A percentile compares a stretch with the other conserved stretches of the same genome.
Conservation (phyloP, 257 asterid genomes). For the Solanum piurae region DNA sequence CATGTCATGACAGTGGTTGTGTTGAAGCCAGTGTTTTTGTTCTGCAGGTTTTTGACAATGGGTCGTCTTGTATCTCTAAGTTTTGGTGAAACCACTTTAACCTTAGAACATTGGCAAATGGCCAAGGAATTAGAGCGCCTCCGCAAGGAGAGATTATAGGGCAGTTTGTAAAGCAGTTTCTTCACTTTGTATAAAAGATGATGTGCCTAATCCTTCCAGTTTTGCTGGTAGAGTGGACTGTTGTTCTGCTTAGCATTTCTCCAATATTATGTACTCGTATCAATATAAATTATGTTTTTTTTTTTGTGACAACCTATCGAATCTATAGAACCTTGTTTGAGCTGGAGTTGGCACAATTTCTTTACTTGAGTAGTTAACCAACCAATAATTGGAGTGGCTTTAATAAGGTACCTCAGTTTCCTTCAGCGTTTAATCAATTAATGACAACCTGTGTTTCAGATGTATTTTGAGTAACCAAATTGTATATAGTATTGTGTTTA, state of each 20-base stretch:
- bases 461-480: not conserved
- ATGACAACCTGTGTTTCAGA: not conserved
- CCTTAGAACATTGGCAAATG: constrained; percentile 83
- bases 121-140: constrained; percentile 74
- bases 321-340: not conserved
- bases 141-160: constrained; percentile 48
- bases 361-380: not conserved
- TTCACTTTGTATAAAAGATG: not conserved
- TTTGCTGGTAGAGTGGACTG: not conserved
- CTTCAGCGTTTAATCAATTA: not conserved
- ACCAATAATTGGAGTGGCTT: not conserved
- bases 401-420: not conserved
- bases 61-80: constrained; percentile 65
- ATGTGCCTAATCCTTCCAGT: not conserved
- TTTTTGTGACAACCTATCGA: not conserved
- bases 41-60: constrained; percentile 76
- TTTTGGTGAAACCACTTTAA: constrained; percentile 60
- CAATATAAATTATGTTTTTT: no score
- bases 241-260: not conserved
- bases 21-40: not conserved
- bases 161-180: constrained; percentile 3
- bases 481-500: not conserved
- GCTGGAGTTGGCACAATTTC: not conserved
- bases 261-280: not conserved
- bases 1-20: not conserved